phyloP scores from a whole-genome alignment of 768 basidiomycete species.

The Udeniomyces megalosporus region DNA sequence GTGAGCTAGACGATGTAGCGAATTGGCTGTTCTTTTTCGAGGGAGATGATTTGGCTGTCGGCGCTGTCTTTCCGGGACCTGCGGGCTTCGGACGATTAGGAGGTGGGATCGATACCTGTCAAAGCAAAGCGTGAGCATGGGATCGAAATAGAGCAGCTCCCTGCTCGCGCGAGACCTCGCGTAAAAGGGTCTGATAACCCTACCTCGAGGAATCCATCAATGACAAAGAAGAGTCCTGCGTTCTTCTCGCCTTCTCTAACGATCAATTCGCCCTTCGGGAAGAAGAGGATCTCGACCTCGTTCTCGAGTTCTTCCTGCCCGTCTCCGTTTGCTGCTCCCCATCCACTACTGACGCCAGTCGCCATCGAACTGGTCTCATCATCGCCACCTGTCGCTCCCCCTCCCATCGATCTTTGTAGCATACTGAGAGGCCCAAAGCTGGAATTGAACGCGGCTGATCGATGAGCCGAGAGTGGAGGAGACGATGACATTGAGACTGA shows the following conservation, averaged over 20 bases:
- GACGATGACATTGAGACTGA: constrained; percentile 10
- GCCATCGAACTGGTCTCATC: constrained; percentile 36
- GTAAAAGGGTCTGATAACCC: neutral
- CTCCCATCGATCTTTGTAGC: constrained; percentile 16
- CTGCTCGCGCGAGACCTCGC: neutral
- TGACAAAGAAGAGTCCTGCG: constrained; percentile 81
- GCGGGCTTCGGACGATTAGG: neutral
- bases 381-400: constrained; percentile 19
- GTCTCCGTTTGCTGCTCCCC: constrained; percentile 30
- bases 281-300: constrained; percentile 89
- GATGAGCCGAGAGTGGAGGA: constrained; percentile 18
- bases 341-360: constrained; percentile 38
- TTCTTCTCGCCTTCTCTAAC: constrained; percentile 81
- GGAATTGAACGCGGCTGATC: constrained; percentile 21
- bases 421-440: constrained; percentile 26
- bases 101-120: constrained; percentile 7
- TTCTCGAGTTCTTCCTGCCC: constrained; percentile 72
- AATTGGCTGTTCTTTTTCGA: neutral
- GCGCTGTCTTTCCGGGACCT: neutral
- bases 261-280: constrained; percentile 65
- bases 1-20: neutral
- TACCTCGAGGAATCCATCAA: constrained; percentile 91
- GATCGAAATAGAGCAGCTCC: no score
- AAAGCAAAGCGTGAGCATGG: constrained; percentile 11
- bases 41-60: neutral